Conservation (phyloP, 2,329 filamentous ascomycete species). For the Emergomyces orientalis region DNA sequence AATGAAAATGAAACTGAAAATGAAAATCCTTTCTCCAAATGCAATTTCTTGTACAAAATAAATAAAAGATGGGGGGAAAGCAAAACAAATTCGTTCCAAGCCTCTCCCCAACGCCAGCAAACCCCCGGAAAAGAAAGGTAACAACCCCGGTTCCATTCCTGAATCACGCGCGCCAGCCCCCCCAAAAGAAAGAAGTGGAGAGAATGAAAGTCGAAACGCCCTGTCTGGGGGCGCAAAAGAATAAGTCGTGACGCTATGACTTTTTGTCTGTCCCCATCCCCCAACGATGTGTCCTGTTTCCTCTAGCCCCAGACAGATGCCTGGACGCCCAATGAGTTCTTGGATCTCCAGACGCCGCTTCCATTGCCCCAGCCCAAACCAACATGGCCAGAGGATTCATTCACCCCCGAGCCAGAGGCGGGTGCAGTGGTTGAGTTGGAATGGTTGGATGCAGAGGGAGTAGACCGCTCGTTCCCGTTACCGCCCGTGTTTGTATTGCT, state of each 20-base stretch:
- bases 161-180: not conserved
- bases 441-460: constrained; percentile 53
- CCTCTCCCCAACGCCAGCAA: constrained; percentile 6
- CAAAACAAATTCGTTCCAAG: constrained; percentile 5
- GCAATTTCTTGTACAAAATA: constrained; percentile 6
- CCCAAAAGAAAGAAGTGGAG: not conserved
- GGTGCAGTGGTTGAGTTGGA: constrained; percentile 36
- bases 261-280: not conserved
- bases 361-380: constrained; percentile 67
- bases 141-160: not conserved
- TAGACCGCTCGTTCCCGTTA: constrained; percentile 44
- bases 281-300: not conserved
- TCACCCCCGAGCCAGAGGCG: constrained; percentile 20
- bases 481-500: constrained; percentile 11
- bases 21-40: not conserved
- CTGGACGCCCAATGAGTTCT: constrained; percentile 71
- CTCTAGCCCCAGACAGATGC: constrained; percentile 85
- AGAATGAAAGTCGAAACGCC: constrained; percentile 2
- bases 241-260: not conserved
- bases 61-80: constrained; percentile 6
- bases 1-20: not conserved
- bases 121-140: no score
- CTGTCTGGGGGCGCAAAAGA: not conserved
- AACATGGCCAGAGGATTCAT: constrained; percentile 36
- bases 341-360: constrained; percentile 75